Conservation (phyloP, 2,329 filamentous ascomycete genomes). For the Colletotrichum lupini region DNA sequence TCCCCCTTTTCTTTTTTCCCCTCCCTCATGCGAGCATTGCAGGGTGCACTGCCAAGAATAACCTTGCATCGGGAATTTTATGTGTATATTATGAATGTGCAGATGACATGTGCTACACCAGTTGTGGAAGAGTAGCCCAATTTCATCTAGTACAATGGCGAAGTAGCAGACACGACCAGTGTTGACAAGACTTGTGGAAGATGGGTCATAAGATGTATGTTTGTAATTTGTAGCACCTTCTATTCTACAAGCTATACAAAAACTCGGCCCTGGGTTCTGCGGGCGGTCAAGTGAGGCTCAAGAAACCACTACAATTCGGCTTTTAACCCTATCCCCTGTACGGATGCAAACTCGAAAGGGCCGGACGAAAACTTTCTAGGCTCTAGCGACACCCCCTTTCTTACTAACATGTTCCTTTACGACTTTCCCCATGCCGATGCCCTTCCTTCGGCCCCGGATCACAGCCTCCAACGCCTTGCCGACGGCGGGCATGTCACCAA, state of each 20-base stretch:
- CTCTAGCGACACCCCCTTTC: background rate
- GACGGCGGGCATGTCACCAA: conserved; percentile 86
- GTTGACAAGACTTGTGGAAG: background rate
- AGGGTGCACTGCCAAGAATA: no score
- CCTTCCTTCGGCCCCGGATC: conserved; percentile 72
- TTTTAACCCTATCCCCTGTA: background rate
- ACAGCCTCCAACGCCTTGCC: conserved; percentile 79
- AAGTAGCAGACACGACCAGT: no score
- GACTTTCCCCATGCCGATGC: conserved; percentile 72
- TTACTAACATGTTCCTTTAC: background rate
- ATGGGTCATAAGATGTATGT: background rate
- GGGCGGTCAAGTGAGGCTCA: background rate
- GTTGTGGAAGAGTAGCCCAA: no score
- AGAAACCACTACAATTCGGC: background rate
- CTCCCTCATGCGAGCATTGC: no score
- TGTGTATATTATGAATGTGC: no score
- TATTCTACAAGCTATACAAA: background rate
- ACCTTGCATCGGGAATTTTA: no score
- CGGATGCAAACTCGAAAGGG: background rate
- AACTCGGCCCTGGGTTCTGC: background rate
- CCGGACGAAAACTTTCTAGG: conserved; percentile 5
- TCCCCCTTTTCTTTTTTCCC: no score
- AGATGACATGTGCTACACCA: no score
- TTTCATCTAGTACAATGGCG: no score
- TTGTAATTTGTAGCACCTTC: background rate